phyloP scores from a whole-genome alignment of 2,329 filamentous ascomycete species.

The Pyrenochaeta sp. region DNA sequence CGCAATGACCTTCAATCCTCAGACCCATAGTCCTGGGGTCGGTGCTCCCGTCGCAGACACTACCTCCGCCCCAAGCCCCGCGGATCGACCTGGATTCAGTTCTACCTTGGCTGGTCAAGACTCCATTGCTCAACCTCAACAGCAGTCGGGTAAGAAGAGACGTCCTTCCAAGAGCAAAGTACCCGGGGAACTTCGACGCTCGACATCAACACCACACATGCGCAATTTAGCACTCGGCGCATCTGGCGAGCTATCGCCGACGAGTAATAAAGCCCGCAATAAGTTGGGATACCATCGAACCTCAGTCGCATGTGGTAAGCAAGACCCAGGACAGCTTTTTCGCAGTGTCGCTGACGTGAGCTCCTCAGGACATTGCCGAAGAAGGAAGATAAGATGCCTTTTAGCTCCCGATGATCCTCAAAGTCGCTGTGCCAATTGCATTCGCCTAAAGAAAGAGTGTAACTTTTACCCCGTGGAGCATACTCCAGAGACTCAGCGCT shows the following conservation, averaged over 20 bases:
- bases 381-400: constrained; percentile 92
- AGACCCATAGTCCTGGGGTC: constrained; percentile 38
- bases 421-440: constrained; percentile 89
- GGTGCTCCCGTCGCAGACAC: constrained; percentile 34
- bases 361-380: constrained; percentile 80
- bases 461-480: constrained; percentile 91
- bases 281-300: constrained; percentile 96
- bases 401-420: constrained; percentile 75
- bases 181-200: constrained; percentile 52
- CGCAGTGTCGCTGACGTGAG: constrained; percentile 25
- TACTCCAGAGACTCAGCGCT: constrained; percentile 61
- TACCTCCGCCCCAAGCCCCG: constrained; percentile 31
- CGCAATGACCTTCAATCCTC: constrained; percentile 48
- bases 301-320: constrained; percentile 94
- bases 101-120: constrained; percentile 30
- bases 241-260: constrained; percentile 55
- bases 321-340: constrained; percentile 1
- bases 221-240: constrained; percentile 50
- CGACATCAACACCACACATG: constrained; percentile 59
- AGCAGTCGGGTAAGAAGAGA: constrained; percentile 45
- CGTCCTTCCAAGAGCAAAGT: constrained; percentile 51
- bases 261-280: constrained; percentile 77
- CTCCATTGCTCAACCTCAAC: constrained; percentile 26
- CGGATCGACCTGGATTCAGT: constrained; percentile 30
- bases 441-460: constrained; percentile 92